Evolutionary conservation across 176 grass and related monocot species (phyloP).

Genomic region (Oryza glumipatula): DNA sequence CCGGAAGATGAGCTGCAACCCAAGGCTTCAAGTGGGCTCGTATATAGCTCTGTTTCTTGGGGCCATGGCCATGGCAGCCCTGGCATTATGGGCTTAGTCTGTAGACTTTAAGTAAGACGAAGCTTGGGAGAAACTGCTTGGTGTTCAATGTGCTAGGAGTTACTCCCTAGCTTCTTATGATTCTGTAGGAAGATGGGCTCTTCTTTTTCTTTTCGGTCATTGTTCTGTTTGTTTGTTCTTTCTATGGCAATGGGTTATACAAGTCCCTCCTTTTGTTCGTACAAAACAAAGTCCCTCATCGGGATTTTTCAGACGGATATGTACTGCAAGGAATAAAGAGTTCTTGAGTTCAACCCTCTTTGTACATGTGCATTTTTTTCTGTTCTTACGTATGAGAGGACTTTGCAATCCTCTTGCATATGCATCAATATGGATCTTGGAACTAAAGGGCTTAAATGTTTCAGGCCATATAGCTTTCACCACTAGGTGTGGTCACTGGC

Average conservation of each 20-base stretch:
- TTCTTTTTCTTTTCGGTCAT: neutral
- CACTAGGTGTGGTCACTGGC: neutral
- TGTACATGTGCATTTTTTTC: neutral
- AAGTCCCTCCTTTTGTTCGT: neutral
- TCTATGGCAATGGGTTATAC: conserved; percentile 1
- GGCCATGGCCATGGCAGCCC: conserved; percentile 67
- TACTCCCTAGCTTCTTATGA: neutral
- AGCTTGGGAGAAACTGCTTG: neutral
- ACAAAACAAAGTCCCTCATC: conserved; percentile 11
- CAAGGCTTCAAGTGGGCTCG: conserved; percentile 52
- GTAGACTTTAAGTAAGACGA: neutral
- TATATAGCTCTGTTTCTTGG: conserved; percentile 70
- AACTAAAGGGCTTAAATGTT: neutral
- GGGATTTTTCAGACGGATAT: conserved; percentile 29
- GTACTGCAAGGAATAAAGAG: conserved; percentile 33
- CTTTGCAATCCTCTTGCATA: neutral
- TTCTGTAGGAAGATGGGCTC: neutral
- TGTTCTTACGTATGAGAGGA: neutral
- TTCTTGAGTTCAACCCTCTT: conserved; percentile 8
- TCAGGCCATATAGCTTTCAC: neutral
- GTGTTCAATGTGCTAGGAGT: neutral
- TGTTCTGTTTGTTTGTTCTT: conserved; percentile 19
- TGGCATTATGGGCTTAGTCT: conserved; percentile 73
- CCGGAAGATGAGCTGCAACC: conserved; percentile 62
- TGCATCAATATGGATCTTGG: neutral